A percentile compares a stretch with the other conserved stretches of the same genome.
Evolutionary conservation across 2,329 filamentous ascomycete genomes (phyloP).

Genomic region (Rhexocercosporidium sp.): DNA sequence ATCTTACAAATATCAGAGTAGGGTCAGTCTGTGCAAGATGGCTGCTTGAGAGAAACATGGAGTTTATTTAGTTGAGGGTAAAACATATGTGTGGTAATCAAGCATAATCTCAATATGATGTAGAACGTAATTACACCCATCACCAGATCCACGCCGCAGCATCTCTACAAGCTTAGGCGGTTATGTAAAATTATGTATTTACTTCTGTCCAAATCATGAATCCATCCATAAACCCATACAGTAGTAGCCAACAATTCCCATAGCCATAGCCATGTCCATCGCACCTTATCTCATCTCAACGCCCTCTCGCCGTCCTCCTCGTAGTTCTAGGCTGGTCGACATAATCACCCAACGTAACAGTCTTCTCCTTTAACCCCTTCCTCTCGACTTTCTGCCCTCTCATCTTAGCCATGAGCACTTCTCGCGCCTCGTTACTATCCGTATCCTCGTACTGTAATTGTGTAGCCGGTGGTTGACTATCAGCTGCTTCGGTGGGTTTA

Average conservation of each 20-base stretch:
- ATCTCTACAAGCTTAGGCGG: not conserved
- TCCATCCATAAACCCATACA: not conserved
- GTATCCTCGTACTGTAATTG: slow-evolving; percentile 43
- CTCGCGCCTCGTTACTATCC: slow-evolving; percentile 37
- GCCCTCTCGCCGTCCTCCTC: slow-evolving; percentile 12
- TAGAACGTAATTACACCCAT: not conserved
- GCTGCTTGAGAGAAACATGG: no score
- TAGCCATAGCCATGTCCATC: not conserved
- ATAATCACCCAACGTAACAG: slow-evolving; percentile 21
- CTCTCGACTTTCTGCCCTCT: slow-evolving; percentile 37
- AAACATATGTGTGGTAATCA: not conserved
- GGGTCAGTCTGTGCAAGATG: no score
- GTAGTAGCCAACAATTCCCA: not conserved
- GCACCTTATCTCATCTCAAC: slow-evolving; percentile 1
- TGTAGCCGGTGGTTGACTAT: slow-evolving; percentile 36
- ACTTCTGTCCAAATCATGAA: not conserved
- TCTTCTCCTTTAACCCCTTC: slow-evolving; percentile 28
- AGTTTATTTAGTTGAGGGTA: no score
- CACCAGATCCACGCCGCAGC: not conserved
- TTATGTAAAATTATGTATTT: not conserved
- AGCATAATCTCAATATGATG: not conserved
- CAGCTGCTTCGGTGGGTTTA: slow-evolving; percentile 20
- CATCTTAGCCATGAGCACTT: slow-evolving; percentile 40
- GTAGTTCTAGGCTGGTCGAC: slow-evolving; percentile 11
- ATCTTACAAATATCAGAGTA: not conserved